A percentile compares a stretch with the other conserved stretches of the same genome.
phyloP scores from a whole-genome alignment of 345 rosid species.

The Trapa bicornis region DNA sequence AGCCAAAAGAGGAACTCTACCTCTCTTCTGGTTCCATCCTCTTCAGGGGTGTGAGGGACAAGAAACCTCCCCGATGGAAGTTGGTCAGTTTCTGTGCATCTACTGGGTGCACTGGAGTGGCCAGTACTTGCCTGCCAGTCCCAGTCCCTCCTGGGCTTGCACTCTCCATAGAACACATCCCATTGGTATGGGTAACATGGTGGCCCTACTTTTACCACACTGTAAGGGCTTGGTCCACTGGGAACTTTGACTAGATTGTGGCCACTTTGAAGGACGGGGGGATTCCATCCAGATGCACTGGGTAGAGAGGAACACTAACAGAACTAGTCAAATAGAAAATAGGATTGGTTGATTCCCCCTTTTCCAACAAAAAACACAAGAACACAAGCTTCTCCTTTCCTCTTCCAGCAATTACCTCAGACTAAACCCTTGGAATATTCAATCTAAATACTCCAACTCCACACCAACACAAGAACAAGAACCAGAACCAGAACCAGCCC shows the following conservation, averaged over 20 bases:
- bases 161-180: background rate
- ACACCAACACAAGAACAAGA: no score
- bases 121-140: background rate
- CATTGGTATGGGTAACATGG: background rate
- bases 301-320: background rate
- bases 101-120: background rate
- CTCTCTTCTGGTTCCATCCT: background rate
- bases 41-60: background rate
- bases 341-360: background rate
- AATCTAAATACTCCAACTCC: background rate
- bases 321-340: background rate
- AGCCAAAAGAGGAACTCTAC: background rate
- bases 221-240: no score
- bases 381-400: no score
- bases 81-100: background rate
- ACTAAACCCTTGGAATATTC: background rate
- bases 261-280: background rate
- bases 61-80: background rate
- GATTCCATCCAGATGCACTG: background rate
- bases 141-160: constrained; percentile 3
- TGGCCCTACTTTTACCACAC: background rate
- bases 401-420: background rate
- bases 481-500: background rate
- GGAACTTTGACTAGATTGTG: background rate
- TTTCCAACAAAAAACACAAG: no score